Evolutionary conservation across 805 yeast species (phyloP).

Genomic region (Lachancea fermentati): DNA sequence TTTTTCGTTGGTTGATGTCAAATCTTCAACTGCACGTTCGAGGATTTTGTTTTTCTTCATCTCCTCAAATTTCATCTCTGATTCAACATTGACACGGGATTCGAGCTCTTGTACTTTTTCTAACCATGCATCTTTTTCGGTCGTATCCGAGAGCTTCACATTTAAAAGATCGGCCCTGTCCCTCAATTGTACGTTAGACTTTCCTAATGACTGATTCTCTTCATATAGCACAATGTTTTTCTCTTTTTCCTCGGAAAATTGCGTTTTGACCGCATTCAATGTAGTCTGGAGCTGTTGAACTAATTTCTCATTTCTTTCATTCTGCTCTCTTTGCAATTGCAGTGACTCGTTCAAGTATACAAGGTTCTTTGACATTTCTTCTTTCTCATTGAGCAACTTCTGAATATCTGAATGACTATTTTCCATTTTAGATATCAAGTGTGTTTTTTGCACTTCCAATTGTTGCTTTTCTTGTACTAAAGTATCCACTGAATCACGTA

Average conservation of each 20-base stretch:
- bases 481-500: constrained; percentile 56
- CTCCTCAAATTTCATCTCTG: constrained; percentile 45
- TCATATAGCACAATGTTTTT: constrained; percentile 53
- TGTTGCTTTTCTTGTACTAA: constrained; percentile 58
- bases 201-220: constrained; percentile 61
- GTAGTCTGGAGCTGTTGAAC: constrained; percentile 34
- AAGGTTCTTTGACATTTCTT: constrained; percentile 19
- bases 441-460: constrained; percentile 43
- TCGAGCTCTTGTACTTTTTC: constrained; percentile 50
- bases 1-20: constrained; percentile 45
- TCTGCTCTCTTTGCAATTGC: constrained; percentile 28
- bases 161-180: constrained; percentile 42
- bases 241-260: constrained; percentile 41
- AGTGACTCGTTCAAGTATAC: constrained; percentile 27
- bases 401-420: constrained; percentile 23
- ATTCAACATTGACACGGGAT: constrained; percentile 41
- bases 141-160: constrained; percentile 42
- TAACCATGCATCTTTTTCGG: constrained; percentile 56
- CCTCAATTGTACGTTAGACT: constrained; percentile 44
- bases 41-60: constrained; percentile 44
- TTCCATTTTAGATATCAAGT: constrained; percentile 37
- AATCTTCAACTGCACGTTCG: constrained; percentile 49
- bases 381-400: constrained; percentile 18
- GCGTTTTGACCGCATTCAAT: constrained; percentile 28
- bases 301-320: constrained; percentile 30